Evolutionary conservation across 163 green algal genomes (phyloP), one percentile per base, ranked within the genome.

Genomic region (Scenedesmus sp.): DNA sequence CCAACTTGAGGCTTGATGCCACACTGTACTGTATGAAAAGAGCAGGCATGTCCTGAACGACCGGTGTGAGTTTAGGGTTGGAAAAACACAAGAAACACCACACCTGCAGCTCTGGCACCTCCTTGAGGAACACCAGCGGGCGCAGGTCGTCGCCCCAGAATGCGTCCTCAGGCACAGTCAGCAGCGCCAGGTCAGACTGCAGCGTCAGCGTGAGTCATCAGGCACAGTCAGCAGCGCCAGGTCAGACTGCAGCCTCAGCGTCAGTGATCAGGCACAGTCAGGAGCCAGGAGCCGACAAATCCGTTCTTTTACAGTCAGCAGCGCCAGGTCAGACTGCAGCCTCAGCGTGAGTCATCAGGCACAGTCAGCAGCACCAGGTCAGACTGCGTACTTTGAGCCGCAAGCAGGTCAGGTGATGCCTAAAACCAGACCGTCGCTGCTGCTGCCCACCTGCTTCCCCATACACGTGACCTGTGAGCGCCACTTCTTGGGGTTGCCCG

Each of bases 401-500:
- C 49, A 56, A n/a, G n/a, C n/a, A n/a, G n/a, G n/a, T n/a, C n/a
- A n/a, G n/a, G n/a, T n/a, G n/a, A n/a, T 56, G 10, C 46, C 46
- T 18, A 56, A 56, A 56, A 56, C 46, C 46, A 56, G 7, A 56
- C 46, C 46, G 10, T 18, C 22, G 13, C 22, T 65, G 13, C 15
- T 12, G 24, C 24, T 18, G 35, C 43, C 10, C 46, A 81, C 83
- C 84, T 91, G 88, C 95, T 56, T 96, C 92, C 76, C 72, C 70
- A 92, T 81, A 76, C 89, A 92, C 22, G 83, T 76, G 22, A 92
- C 51, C 24, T 59, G n/a, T 12, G 83, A 65, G 9, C 51, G 83
- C 72, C 81, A 90, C 73, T 92, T 92, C 68, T 92, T 92, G 53
- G 89, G 83, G 73, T 89, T 81, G 70, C 89, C 89, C 4, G 89